Evolutionary conservation across 768 basidiomycete species (phyloP).

Genomic region (Inosperma sp.): DNA sequence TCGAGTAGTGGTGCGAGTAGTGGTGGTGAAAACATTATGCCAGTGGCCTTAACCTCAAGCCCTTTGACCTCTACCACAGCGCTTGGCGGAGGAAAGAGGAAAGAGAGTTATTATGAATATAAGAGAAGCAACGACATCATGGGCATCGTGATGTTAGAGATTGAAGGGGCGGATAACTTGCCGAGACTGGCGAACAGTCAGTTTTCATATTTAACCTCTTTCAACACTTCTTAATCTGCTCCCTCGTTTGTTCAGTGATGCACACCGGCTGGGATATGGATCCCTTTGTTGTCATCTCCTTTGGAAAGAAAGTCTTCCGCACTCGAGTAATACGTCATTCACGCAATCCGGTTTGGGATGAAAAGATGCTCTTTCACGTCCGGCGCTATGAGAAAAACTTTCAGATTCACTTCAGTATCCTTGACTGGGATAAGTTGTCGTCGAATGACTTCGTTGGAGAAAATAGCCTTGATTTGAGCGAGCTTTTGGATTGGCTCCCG

Average conservation of each 20-base stretch:
- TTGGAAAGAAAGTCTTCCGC: slow-evolving; percentile 95
- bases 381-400: slow-evolving; percentile 78
- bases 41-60: slow-evolving; percentile 1
- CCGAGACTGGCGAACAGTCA: slow-evolving; percentile 83
- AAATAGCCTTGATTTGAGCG: slow-evolving; percentile 61
- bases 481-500: slow-evolving; percentile 63
- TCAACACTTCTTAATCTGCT: slow-evolving; percentile 1
- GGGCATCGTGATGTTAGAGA: slow-evolving; percentile 94
- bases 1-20: slow-evolving; percentile 4
- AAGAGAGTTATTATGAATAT: slow-evolving; percentile 40
- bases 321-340: slow-evolving; percentile 85
- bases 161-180: slow-evolving; percentile 76
- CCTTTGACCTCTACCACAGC: slow-evolving; percentile 5
- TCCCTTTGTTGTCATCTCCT: slow-evolving; percentile 92
- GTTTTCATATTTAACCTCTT: slow-evolving; percentile 26
- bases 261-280: slow-evolving; percentile 95
- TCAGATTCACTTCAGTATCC: slow-evolving; percentile 74
- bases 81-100: slow-evolving; percentile 18
- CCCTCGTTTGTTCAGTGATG: slow-evolving; percentile 51
- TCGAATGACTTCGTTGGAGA: slow-evolving; percentile 89
- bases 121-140: slow-evolving; percentile 74
- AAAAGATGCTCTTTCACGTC: slow-evolving; percentile 94
- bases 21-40: neutral
- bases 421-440: slow-evolving; percentile 95
- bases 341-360: slow-evolving; percentile 85